These are phyloP conservation scores for Phaeolepiota aurea DNA, from an alignment of 768 basidiomycete genomes.

Conservation along the genomic window DNA sequence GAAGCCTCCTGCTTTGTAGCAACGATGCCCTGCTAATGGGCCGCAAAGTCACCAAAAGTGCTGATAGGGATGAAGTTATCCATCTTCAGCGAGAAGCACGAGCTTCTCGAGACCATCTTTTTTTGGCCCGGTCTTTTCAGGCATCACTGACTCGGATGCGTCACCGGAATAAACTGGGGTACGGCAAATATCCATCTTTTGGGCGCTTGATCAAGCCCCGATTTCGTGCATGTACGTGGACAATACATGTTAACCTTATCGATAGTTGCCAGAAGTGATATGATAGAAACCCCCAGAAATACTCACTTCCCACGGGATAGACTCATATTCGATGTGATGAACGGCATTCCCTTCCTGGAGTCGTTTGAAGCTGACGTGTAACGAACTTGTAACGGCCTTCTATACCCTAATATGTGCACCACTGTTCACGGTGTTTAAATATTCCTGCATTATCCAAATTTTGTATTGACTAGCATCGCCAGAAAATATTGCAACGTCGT, in stretches of 20 bases:
- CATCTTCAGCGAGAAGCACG: background rate
- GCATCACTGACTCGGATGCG: background rate
- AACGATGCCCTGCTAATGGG: background rate
- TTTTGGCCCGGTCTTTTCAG: background rate
- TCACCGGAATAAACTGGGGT: background rate
- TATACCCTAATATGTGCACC: background rate
- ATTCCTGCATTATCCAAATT: no score
- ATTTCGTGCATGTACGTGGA: no score
- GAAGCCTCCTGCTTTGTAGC: no score
- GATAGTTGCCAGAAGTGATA: background rate
- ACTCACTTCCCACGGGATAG: slow-evolving; percentile 5
- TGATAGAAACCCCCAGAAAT: background rate
- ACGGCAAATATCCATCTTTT: background rate
- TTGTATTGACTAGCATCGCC: no score
- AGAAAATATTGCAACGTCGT: no score
- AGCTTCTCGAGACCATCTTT: background rate
- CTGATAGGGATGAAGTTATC: background rate
- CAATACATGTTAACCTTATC: background rate
- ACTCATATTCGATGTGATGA: background rate
- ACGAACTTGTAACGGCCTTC: background rate
- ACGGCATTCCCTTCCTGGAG: background rate
- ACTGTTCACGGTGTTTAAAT: background rate
- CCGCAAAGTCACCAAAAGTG: background rate
- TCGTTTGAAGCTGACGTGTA: background rate
- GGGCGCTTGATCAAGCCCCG: no score